Evolutionary conservation across 805 yeast species (phyloP).

Genomic region (Pichia cephalocereana): DNA sequence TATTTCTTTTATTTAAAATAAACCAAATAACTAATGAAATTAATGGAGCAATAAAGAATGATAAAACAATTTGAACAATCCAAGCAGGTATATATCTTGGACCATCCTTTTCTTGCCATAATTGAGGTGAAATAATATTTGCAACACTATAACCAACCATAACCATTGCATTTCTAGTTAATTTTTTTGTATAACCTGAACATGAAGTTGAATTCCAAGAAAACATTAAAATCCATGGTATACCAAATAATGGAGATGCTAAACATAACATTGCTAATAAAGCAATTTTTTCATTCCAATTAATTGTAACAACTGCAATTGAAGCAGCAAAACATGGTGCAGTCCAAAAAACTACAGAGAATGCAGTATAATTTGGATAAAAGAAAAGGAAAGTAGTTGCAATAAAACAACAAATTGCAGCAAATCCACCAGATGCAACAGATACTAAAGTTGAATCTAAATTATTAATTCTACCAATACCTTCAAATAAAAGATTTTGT

Average conservation of each 20-base stretch:
- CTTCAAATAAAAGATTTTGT: slow-evolving; percentile 33
- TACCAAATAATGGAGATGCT: slow-evolving; percentile 32
- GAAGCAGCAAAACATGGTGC: slow-evolving; percentile 26
- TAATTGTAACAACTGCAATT: slow-evolving; percentile 27
- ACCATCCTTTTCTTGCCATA: slow-evolving; percentile 41
- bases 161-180: slow-evolving; percentile 38
- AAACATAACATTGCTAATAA: slow-evolving; percentile 38
- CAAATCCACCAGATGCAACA: slow-evolving; percentile 45
- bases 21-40: slow-evolving; percentile 34
- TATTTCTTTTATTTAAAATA: slow-evolving; percentile 37
- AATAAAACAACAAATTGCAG: slow-evolving; percentile 31
- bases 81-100: slow-evolving; percentile 44
- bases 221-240: slow-evolving; percentile 20
- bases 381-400: slow-evolving; percentile 28
- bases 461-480: slow-evolving; percentile 30
- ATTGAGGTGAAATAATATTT: slow-evolving; percentile 47
- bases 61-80: slow-evolving; percentile 48
- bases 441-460: slow-evolving; percentile 43
- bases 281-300: slow-evolving; percentile 36
- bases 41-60: slow-evolving; percentile 38
- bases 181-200: slow-evolving; percentile 42
- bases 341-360: slow-evolving; percentile 16
- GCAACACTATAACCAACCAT: slow-evolving; percentile 41
- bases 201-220: slow-evolving; percentile 24
- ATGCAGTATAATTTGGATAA: slow-evolving; percentile 28